These are phyloP conservation scores for Eutrema salsugineum DNA, from an alignment of 441 rosid species.

Conservation along the genomic window DNA sequence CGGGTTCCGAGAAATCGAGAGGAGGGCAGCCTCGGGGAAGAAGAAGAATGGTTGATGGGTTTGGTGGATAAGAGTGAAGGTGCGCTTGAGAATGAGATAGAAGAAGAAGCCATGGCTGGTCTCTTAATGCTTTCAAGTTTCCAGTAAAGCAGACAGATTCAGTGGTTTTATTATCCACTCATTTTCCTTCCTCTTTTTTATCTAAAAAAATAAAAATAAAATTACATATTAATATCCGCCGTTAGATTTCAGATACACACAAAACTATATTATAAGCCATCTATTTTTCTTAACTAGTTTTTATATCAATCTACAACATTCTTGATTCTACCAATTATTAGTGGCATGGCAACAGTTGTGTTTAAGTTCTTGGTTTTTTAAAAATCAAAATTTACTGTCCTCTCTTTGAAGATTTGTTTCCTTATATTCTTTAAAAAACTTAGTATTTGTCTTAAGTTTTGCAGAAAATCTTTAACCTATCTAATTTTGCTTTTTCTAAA, in stretches of 20 bases:
- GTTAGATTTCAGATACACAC: conserved; percentile 45
- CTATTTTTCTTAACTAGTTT: neutral
- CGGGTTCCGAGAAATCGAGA: conserved; percentile 54
- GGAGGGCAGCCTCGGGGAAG: conserved; percentile 28
- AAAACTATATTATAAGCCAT: too few species aligned
- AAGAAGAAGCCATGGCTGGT: conserved; percentile 52
- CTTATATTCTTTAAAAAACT: neutral
- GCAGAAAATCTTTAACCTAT: neutral
- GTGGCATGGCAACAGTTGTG: neutral
- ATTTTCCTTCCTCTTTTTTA: neutral
- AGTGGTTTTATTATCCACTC: conserved; percentile 21
- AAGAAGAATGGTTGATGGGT: neutral
- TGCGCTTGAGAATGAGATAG: conserved; percentile 31
- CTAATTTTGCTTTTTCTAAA: neutral
- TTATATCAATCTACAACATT: neutral
- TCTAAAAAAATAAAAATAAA: neutral
- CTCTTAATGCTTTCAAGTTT: conserved; percentile 7
- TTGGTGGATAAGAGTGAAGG: conserved; percentile 32
- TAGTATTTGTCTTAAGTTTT: neutral
- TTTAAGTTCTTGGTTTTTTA: neutral
- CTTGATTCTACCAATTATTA: neutral
- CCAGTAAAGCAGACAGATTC: conserved; percentile 14
- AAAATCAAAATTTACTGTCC: neutral
- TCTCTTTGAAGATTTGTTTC: neutral
- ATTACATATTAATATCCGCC: conserved; percentile 16